These are phyloP conservation scores for Cryomyces minteri DNA, from an alignment of 495 filamentous ascomycete species.

Conservation along the genomic window DNA sequence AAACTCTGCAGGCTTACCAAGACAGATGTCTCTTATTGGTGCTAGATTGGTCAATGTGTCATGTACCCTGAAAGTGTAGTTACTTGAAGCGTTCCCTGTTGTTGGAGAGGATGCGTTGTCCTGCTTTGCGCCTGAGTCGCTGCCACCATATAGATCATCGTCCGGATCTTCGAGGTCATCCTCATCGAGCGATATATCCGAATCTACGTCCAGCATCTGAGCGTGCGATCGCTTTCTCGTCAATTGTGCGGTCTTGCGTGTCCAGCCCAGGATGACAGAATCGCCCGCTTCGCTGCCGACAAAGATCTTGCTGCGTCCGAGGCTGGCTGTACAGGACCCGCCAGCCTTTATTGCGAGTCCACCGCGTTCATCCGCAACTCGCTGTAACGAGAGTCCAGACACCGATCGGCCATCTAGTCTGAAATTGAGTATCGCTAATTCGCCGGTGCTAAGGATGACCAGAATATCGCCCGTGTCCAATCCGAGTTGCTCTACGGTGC, in stretches of 20 bases:
- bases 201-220: conserved; percentile 19
- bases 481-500: conserved; percentile 55
- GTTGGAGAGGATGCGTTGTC: conserved; percentile 10
- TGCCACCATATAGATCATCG: conserved; percentile 51
- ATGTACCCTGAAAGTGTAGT: conserved; percentile 55
- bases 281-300: conserved; percentile 73
- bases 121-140: conserved; percentile 19
- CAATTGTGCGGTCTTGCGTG: conserved; percentile 30
- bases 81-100: conserved; percentile 14
- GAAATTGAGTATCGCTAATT: conserved; percentile 60
- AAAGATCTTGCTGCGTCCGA: conserved; percentile 61
- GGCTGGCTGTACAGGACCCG: conserved; percentile 46
- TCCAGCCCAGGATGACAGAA: conserved; percentile 67
- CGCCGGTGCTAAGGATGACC: conserved; percentile 61
- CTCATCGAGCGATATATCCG: conserved; percentile 18
- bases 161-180: conserved; percentile 31
- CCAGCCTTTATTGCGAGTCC: conserved; percentile 39
- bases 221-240: conserved; percentile 28
- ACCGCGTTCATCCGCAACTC: conserved; percentile 38
- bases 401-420: conserved; percentile 84
- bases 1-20: conserved; percentile 28
- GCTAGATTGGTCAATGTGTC: conserved; percentile 62
- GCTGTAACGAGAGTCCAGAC: conserved; percentile 56
- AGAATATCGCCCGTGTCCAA: conserved; percentile 63
- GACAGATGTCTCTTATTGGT: conserved; percentile 52